Evolutionary conservation across 1,284 basidiomycete species (phyloP), one percentile per base, ranked within the genome.

Genomic region (Mycena sp.): DNA sequence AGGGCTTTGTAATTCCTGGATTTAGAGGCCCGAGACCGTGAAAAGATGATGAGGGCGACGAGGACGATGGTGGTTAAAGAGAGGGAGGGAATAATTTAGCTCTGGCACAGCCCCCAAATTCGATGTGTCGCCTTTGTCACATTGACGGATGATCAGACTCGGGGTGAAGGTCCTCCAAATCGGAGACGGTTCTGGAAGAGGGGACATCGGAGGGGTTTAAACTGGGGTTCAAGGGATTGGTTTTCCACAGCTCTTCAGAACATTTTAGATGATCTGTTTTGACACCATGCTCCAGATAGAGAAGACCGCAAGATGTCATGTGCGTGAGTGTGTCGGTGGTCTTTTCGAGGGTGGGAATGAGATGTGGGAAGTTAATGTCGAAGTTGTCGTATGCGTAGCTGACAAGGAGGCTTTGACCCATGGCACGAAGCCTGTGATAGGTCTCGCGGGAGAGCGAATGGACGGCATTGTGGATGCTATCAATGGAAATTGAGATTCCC

Each of bases 341-440:
- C 1, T 75, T 72, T 28, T 77, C 71, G 2, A 71, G 53, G 0
- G 69, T 69, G 0, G 70, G 68, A 0, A 64, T 46, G 0, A 67
- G 38, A 41, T 17, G 16, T 19, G 74, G 73, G 7, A 79, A 63
- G 40, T 76, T 56, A 2, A 78, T 65, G 35, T 80, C 75, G 16
- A 80, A 71, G 56, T 79, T 80, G 48, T 80, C 73, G 29, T 76
- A 80, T 1, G 72, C 73, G 61, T 73, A 75, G 12, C 48, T 48
- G 2, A 67, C 50, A 0, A 74, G 45, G 0, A 76, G 43, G 1
- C 63, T 67, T 6, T 63, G 41, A 0, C 70, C 74, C 53, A 55
- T 55, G 1, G n/a, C 14, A 2, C 32, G 53, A 6, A 55, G 43
- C 1, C 14, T 44, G 11, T 19, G n/a, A 7, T n/a, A 23, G 2